phyloP scores from a whole-genome alignment of 2,329 filamentous ascomycete genomes.

The Cryphonectria japonica region DNA sequence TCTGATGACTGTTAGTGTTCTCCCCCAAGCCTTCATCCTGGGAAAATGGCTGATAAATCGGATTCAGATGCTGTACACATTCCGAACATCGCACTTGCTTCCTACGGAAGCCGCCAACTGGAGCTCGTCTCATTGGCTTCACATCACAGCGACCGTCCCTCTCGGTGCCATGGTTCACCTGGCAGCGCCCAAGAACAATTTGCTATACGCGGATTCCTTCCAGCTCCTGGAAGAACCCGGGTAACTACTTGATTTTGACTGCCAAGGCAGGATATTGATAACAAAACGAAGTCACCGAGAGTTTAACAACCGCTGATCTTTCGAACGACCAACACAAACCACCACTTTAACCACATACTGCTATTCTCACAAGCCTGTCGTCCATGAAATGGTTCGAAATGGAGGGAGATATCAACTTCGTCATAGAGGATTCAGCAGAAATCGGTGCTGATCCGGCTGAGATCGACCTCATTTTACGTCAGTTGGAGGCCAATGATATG shows the following conservation, averaged over 20 bases:
- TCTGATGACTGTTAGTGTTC: neutral
- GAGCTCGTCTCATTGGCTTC: neutral
- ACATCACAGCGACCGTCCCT: neutral
- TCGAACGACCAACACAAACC: neutral
- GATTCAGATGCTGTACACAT: neutral
- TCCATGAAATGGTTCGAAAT: neutral
- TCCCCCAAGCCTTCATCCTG: neutral
- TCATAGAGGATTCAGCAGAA: neutral
- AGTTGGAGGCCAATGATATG: neutral
- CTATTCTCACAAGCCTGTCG: neutral
- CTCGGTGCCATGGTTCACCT: neutral
- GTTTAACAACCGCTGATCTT: neutral
- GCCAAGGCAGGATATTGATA: neutral
- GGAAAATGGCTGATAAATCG: neutral
- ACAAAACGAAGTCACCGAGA: neutral
- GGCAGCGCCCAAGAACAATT: neutral
- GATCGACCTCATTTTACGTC: constrained; percentile 1
- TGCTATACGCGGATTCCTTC: neutral
- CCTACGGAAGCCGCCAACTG: neutral
- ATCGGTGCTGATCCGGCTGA: neutral
- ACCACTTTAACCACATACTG: neutral
- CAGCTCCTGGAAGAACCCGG: constrained; percentile 25
- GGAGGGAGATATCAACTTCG: neutral
- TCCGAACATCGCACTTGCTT: neutral
- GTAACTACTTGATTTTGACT: constrained; percentile 12